Percentiles rank a stretch among this genome's conserved stretches.
Conservation (phyloP, 2,329 filamentous ascomycete species). For the Paraphoma sp. region DNA sequence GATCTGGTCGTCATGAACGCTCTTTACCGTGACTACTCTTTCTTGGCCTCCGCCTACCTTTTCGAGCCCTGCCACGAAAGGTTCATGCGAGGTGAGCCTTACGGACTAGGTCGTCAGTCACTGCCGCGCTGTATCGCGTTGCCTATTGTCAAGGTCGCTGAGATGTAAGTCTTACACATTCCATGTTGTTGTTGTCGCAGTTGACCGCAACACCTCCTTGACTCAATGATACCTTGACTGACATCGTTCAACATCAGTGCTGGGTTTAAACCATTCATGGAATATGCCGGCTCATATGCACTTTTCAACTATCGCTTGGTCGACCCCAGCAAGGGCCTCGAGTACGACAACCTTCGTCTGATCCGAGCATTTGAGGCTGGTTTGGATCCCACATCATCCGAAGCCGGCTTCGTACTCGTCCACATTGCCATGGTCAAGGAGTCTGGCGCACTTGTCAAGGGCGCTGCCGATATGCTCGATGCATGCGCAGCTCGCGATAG, state of each 20-base stretch:
- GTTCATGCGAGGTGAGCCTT: conserved; percentile 70
- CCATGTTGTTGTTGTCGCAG: not conserved
- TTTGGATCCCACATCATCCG: conserved; percentile 83
- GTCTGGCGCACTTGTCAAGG: conserved; percentile 77
- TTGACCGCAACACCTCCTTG: not conserved
- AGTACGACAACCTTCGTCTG: conserved; percentile 73
- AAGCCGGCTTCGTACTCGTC: conserved; percentile 94
- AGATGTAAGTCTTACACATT: conserved; percentile 70
- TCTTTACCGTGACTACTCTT: conserved; percentile 89
- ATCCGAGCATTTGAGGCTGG: conserved; percentile 92
- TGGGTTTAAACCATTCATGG: conserved; percentile 92
- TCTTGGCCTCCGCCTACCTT: conserved; percentile 86
- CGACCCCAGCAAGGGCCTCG: conserved; percentile 60
- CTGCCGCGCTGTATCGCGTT: conserved; percentile 78
- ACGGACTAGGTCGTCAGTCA: conserved; percentile 77
- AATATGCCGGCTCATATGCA: conserved; percentile 72
- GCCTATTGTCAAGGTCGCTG: conserved; percentile 82
- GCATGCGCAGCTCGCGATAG: conserved; percentile 54
- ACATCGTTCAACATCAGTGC: conserved; percentile 47
- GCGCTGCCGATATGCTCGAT: conserved; percentile 72
- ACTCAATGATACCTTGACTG: too few species aligned
- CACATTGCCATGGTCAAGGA: conserved; percentile 96
- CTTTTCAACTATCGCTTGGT: conserved; percentile 69
- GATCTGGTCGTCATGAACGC: conserved; percentile 84
- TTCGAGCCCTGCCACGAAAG: conserved; percentile 89